Evolutionary conservation across 495 filamentous ascomycete genomes (phyloP), one percentile per base, ranked within the genome.

Genomic region (Penicillium cataractarum): DNA sequence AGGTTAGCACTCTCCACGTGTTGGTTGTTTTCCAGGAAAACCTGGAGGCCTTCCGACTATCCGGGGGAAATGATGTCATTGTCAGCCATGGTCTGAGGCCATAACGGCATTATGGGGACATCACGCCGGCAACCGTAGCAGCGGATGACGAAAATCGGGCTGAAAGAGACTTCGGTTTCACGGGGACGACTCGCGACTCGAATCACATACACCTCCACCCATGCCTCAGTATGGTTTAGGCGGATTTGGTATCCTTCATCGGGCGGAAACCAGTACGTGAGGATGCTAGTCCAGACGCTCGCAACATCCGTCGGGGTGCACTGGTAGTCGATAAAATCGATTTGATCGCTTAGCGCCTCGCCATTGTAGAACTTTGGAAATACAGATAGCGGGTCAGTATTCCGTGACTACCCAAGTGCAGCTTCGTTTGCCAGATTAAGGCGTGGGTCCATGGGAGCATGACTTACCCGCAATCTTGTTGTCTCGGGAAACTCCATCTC

Each of bases 271-370:
- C 33, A 55, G 22, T 35, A 24, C 19, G 33, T 10, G 8, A 55
- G 32, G 19, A 55, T 55, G 52, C 52, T 55, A 12, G 32, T 55
- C 52, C 52, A 55, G 52, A 40, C 33, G 12, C 31, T 55, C n/a
- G 52, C 52, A 26, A 55, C 19, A 24, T 55, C 52, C 2, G n/a
- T 55, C 9, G 31, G 32, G 1, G 31, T 55, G 33, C 32, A 37
- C 19, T 39, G 29, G n/a, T 3, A 26, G 52, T 40, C 9, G 4
- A 55, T 31, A 21, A 39, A 12, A 19, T 39, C 19, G 13, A 22
- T 27, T 39, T 55, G 52, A 6, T 39, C 52, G 22, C 32, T 55
- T 19, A 55, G 19, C 21, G 31, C 52, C 6, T 55, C 32, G 33
- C n/a, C 8, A 4, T 55, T 24, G 32, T 39, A 7, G 19, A 35